Conservation (phyloP, 2,329 filamentous ascomycete species). For the Xylaria digitata region DNA sequence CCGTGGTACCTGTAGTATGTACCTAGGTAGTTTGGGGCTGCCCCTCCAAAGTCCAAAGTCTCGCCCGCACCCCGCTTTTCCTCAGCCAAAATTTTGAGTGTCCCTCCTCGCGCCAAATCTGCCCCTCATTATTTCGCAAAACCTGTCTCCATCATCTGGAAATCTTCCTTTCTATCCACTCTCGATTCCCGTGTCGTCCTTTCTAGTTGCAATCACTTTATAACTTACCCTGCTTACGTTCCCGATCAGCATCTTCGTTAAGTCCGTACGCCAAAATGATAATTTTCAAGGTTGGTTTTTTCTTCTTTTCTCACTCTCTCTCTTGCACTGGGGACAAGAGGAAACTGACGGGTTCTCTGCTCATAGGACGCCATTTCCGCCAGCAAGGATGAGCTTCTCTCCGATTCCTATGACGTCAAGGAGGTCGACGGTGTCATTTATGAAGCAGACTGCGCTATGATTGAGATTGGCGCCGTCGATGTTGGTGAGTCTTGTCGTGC, state of each 20-base stretch:
- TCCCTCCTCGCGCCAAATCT: slow-evolving; percentile 43
- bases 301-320: too few relatives aligned
- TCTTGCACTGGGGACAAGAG: not conserved
- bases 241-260: slow-evolving; percentile 38
- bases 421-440: slow-evolving; percentile 82
- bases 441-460: slow-evolving; percentile 93
- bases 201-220: slow-evolving; percentile 33
- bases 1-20: too few relatives aligned
- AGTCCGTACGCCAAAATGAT: slow-evolving; percentile 69
- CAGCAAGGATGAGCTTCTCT: slow-evolving; percentile 86
- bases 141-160: slow-evolving; percentile 46
- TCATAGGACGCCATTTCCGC: slow-evolving; percentile 84
- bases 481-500: slow-evolving; percentile 68
- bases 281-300: slow-evolving; percentile 72
- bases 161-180: slow-evolving; percentile 47
- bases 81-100: slow-evolving; percentile 47
- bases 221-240: slow-evolving; percentile 32
- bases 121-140: slow-evolving; percentile 48
- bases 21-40: slow-evolving; percentile 22
- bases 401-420: slow-evolving; percentile 90
- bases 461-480: slow-evolving; percentile 78
- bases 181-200: slow-evolving; percentile 36
- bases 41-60: slow-evolving; percentile 39
- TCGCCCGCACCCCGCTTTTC: slow-evolving; percentile 41
- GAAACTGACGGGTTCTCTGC: slow-evolving; percentile 32